Evolutionary conservation across 2,329 filamentous ascomycete genomes (phyloP), one percentile per base, ranked within the genome.

Genomic region (Blastomyces parvus): DNA sequence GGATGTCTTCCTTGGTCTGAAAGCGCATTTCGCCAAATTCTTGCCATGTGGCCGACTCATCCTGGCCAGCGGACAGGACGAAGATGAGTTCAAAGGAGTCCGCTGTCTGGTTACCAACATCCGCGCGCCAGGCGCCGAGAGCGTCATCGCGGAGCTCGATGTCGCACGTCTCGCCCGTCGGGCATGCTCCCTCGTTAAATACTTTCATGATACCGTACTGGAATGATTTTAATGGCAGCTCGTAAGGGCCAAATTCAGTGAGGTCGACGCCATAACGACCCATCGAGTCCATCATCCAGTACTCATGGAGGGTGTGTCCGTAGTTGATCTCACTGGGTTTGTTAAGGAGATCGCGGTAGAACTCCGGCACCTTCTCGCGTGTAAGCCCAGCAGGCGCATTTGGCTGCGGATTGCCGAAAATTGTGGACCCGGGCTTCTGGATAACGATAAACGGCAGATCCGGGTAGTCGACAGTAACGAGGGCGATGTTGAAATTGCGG

Each of bases 21-120:
- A 66, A 67, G 33, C 59, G 63, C 63, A 67, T 67, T 62, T 67
- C 66, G 53, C 66, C 66, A 57, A 67, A 67, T 61, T 67, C 66
- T 27, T 66, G 66, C 66, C 66, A 67, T 30, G 66, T 64, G 7
- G 66, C 58, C 1, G 66, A 67, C 60, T 67, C 66, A 42, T 67
- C 64, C 53, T 64, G 61, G 27, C 66, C 66, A 13, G 66, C 66
- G 25, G 66, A 67, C 22, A 67, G 66, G 60, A 67, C 65, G 44
- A 67, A 67, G 30, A 67, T 64, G 50, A 67, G 66, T 40, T 67
- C 66, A 22, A 55, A 67, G 33, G 56, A 57, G 38, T 67, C 57
- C 46, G 66, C 66, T 25, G 64, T 63, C 7, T 55, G 58, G 13
- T 67, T 57, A 44, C 66, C 66, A 59, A 67, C 55, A 22, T 64